These are phyloP conservation scores for Ilyonectria robusta DNA, from an alignment of 2,329 filamentous ascomycete species.

Conservation along the genomic window DNA sequence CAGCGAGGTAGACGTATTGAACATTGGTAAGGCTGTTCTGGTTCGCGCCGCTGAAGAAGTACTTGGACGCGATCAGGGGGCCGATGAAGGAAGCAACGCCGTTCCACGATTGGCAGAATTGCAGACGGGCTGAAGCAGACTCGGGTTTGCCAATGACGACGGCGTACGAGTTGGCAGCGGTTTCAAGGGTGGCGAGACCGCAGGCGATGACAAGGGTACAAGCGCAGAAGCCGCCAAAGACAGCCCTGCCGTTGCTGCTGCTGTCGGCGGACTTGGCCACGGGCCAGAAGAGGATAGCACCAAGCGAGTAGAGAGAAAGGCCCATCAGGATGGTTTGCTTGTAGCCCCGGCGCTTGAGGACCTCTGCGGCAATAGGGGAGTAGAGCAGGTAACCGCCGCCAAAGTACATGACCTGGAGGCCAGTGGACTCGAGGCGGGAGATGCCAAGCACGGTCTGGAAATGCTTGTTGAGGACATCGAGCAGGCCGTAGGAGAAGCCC, in stretches of 20 bases:
- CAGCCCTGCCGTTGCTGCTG: conserved; percentile 39
- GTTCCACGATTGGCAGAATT: conserved; percentile 83
- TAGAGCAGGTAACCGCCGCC: conserved; percentile 63
- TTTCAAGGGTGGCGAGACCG: conserved; percentile 81
- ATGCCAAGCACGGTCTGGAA: conserved; percentile 63
- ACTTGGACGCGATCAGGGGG: conserved; percentile 79
- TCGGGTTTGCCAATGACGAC: conserved; percentile 66
- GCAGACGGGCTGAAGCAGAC: conserved; percentile 26
- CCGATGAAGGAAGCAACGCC: conserved; percentile 81
- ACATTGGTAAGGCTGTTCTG: conserved; percentile 74
- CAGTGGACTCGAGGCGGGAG: conserved; percentile 59
- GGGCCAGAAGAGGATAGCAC: conserved; percentile 69
- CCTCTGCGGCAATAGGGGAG: conserved; percentile 67
- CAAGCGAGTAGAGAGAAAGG: conserved; percentile 74
- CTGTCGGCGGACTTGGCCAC: conserved; percentile 64
- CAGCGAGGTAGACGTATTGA: conserved; percentile 83
- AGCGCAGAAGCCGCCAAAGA: conserved; percentile 81
- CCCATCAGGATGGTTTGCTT: conserved; percentile 77
- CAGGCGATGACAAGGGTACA: conserved; percentile 81
- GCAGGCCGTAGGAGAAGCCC: conserved; percentile 62
- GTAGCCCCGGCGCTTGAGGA: conserved; percentile 76
- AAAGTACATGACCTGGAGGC: conserved; percentile 67
- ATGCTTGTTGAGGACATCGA: conserved; percentile 65
- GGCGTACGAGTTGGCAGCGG: conserved; percentile 78
- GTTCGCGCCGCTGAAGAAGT: conserved; percentile 76